Evolutionary conservation across 192 early-diverging fungal species (phyloP).

Genomic region (Backusella luteola): DNA sequence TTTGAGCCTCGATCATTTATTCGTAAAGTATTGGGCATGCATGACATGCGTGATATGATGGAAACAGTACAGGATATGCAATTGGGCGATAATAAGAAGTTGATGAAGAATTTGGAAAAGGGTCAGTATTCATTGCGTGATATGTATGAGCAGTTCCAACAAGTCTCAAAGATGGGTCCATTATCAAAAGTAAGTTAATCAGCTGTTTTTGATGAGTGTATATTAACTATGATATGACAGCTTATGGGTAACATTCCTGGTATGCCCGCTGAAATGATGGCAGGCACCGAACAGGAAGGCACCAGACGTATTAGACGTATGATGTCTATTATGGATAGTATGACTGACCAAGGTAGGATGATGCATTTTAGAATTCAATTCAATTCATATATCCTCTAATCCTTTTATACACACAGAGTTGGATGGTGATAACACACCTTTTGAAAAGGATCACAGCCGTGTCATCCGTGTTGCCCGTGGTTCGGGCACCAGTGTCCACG

Average conservation of each 20-base stretch:
- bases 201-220: no score
- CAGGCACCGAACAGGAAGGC: constrained; percentile 61
- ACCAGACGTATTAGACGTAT: constrained; percentile 60
- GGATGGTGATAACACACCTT: constrained; percentile 84
- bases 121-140: constrained; percentile 86
- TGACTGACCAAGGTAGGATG: constrained; percentile 68
- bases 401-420: constrained; percentile 56
- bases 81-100: constrained; percentile 79
- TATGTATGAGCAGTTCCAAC: constrained; percentile 93
- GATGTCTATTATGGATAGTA: constrained; percentile 95
- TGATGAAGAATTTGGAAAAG: constrained; percentile 89
- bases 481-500: constrained; percentile 75
- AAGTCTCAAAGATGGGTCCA: constrained; percentile 88
- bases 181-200: constrained; percentile 73
- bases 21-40: constrained; percentile 94
- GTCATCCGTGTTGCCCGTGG: constrained; percentile 82
- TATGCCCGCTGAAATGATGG: constrained; percentile 57
- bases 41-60: constrained; percentile 82
- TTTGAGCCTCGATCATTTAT: constrained; percentile 89
- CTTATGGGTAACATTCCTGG: constrained; percentile 80
- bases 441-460: constrained; percentile 67
- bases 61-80: constrained; percentile 89
- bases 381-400: neutral
- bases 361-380: neutral
- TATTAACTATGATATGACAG: neutral